These are phyloP conservation scores for Buxus sempervirens DNA, from an alignment of 164 flowering plant species.

Conservation along the genomic window DNA sequence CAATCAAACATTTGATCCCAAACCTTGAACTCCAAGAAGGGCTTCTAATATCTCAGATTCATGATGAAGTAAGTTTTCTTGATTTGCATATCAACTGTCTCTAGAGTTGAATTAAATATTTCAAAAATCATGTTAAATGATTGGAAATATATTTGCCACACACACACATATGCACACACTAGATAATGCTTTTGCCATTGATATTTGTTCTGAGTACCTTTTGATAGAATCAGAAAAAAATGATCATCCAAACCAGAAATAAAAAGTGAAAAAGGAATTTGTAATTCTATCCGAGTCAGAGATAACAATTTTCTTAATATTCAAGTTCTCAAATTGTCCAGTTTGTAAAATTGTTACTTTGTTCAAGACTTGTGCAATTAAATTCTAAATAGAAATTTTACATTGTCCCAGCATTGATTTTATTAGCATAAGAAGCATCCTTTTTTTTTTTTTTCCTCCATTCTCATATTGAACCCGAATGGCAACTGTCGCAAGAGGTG, in stretches of 20 bases:
- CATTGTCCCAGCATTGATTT: too few relatives aligned
- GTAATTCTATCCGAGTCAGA: not conserved
- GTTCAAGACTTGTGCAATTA: not conserved
- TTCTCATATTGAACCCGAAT: too few relatives aligned
- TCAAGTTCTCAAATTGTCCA: not conserved
- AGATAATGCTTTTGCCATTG: not conserved
- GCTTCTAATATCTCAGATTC: slow-evolving; percentile 76
- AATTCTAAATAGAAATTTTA: not conserved
- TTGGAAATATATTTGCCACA: not conserved
- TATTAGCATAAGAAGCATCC: too few relatives aligned
- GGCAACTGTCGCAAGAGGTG: too few relatives aligned
- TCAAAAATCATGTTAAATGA: not conserved
- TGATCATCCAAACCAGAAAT: not conserved
- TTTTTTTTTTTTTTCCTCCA: too few relatives aligned
- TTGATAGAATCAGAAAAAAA: not conserved
- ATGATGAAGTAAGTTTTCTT: slow-evolving; percentile 63
- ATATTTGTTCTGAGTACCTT: too few relatives aligned
- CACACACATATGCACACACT: too few relatives aligned
- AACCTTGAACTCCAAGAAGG: slow-evolving; percentile 97
- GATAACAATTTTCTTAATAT: not conserved
- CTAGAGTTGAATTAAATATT: not conserved
- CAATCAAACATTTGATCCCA: slow-evolving; percentile 90
- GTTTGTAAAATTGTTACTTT: not conserved
- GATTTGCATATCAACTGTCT: not conserved
- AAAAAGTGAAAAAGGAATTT: too few relatives aligned